phyloP scores from a whole-genome alignment of 2,329 filamentous ascomycete species.

The Drechslerella stenobrocha region DNA sequence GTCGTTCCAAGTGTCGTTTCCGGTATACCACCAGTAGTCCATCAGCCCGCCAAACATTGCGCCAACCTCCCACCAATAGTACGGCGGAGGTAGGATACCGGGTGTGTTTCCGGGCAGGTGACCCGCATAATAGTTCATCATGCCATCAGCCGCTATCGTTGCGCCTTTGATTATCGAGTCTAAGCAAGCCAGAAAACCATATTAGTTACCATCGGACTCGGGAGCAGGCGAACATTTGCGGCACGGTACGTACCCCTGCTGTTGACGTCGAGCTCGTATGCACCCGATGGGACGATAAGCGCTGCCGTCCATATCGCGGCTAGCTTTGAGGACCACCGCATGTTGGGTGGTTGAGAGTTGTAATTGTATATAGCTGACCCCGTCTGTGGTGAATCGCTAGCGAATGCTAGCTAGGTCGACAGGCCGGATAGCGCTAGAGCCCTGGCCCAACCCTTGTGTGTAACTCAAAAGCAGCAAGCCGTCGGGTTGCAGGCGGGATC shows the following conservation, averaged over 20 bases:
- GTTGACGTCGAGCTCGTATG: conserved; percentile 36
- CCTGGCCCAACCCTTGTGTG: not conserved
- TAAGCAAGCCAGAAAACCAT: not conserved
- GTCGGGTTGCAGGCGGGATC: not conserved
- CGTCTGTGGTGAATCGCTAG: conserved; percentile 1
- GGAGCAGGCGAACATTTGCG: not conserved
- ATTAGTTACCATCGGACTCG: not conserved
- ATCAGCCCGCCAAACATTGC: conserved; percentile 68
- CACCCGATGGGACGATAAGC: conserved; percentile 22
- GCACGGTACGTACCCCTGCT: conserved; percentile 12
- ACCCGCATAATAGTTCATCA: conserved; percentile 44
- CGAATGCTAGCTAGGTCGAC: not conserved
- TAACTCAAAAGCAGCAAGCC: not conserved
- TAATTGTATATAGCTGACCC: not conserved
- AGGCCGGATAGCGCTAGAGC: not conserved
- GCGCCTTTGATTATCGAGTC: conserved; percentile 39
- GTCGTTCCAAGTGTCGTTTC: conserved; percentile 71
- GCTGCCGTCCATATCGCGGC: conserved; percentile 31
- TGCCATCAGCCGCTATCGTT: conserved; percentile 34
- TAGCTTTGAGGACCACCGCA: conserved; percentile 39
- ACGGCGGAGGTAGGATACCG: conserved; percentile 55
- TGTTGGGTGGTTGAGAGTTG: conserved; percentile 15
- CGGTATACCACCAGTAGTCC: conserved; percentile 84
- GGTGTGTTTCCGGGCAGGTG: conserved; percentile 34
- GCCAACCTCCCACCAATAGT: conserved; percentile 72